Evolutionary conservation across 2,329 filamentous ascomycete species (phyloP).

Genomic region (Sporothrix euskadiensis): DNA sequence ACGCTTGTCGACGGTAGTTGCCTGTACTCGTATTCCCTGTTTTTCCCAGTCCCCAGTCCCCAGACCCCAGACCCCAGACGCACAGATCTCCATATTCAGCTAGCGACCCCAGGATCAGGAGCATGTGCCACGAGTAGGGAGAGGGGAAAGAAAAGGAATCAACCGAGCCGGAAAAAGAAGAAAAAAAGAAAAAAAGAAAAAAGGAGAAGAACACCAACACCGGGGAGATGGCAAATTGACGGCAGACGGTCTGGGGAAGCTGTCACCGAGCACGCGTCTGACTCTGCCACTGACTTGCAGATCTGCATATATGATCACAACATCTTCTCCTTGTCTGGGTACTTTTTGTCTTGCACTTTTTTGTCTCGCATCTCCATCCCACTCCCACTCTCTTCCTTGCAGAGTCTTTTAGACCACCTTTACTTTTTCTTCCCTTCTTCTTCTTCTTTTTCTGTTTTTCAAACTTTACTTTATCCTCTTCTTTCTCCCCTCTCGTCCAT

Average conservation of each 20-base stretch:
- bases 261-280: not conserved
- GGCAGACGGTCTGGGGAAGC: not conserved
- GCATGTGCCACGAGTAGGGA: not conserved
- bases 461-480: not conserved
- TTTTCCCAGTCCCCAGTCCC: not conserved
- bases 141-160: not conserved
- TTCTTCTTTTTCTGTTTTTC: not conserved
- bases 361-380: not conserved
- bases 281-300: not conserved
- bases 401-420: not conserved
- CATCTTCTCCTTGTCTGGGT: not conserved
- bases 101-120: not conserved
- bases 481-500: not conserved
- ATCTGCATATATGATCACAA: constrained; percentile 1
- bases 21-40: not conserved
- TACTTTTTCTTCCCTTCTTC: not conserved
- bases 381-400: not conserved
- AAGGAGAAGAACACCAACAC: too few species aligned
- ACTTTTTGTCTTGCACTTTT: not conserved
- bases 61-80: not conserved
- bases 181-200: not conserved
- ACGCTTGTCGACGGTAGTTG: not conserved
- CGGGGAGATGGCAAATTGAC: not conserved
- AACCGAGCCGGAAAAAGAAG: not conserved
- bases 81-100: not conserved